Evolutionary conservation across 805 yeast species (phyloP).

Genomic region (Saccharomycopsis amapae): DNA sequence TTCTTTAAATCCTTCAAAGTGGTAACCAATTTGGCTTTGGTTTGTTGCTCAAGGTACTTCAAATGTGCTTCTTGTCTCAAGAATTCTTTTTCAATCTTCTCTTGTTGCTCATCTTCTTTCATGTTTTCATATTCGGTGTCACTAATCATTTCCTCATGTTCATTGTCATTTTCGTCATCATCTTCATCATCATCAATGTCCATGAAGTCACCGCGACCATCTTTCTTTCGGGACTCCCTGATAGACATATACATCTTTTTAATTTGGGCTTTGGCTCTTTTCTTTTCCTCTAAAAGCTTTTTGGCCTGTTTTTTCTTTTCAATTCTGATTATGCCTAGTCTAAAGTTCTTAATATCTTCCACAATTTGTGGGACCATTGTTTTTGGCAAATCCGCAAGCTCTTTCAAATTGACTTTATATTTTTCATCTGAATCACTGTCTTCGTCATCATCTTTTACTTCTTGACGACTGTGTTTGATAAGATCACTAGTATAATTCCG

Average conservation of each 20-base stretch:
- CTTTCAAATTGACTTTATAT: slow-evolving; percentile 51
- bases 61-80: slow-evolving; percentile 22
- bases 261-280: slow-evolving; percentile 40
- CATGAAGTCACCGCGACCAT: slow-evolving; percentile 24
- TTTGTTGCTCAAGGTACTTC: slow-evolving; percentile 18
- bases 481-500: no score
- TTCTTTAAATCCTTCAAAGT: slow-evolving; percentile 25
- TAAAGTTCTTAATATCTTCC: slow-evolving; percentile 47
- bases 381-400: slow-evolving; percentile 49
- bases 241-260: slow-evolving; percentile 39
- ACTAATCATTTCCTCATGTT: slow-evolving; percentile 24
- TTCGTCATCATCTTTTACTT: neutral
- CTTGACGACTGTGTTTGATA: no score
- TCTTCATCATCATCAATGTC: slow-evolving; percentile 24
- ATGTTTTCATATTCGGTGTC: slow-evolving; percentile 31
- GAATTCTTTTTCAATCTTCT: slow-evolving; percentile 25
- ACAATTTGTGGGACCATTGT: slow-evolving; percentile 46
- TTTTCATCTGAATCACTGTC: neutral
- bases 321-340: slow-evolving; percentile 45
- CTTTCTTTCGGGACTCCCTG: slow-evolving; percentile 23
- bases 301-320: slow-evolving; percentile 46
- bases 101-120: slow-evolving; percentile 25
- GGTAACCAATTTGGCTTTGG: slow-evolving; percentile 23
- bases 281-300: slow-evolving; percentile 42
- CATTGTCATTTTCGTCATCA: slow-evolving; percentile 26